Conservation (phyloP, 805 yeast genomes). For the Yarrowia bubula region DNA sequence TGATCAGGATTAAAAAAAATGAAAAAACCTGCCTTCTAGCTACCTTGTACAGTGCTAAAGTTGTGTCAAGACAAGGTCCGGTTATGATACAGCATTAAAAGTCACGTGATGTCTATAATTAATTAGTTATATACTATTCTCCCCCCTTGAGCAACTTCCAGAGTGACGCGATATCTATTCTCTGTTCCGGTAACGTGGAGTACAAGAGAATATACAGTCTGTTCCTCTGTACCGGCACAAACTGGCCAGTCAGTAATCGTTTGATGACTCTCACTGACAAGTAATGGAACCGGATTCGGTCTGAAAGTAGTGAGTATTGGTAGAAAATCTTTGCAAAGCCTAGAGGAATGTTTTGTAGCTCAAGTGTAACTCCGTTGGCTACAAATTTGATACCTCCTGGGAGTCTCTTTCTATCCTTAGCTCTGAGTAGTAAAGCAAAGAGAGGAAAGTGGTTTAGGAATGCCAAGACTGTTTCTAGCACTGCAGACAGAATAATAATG, state of each 20-base stretch:
- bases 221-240: constrained; percentile 47
- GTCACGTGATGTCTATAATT: neutral
- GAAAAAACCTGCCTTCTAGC: no score
- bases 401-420: constrained; percentile 71
- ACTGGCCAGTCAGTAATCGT: constrained; percentile 49
- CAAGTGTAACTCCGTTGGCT: constrained; percentile 29
- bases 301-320: constrained; percentile 47
- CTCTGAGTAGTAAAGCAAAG: constrained; percentile 71
- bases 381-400: constrained; percentile 55
- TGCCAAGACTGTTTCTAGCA: constrained; percentile 59
- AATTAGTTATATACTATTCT: neutral
- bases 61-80: no score
- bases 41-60: no score
- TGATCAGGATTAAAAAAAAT: no score
- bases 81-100: no score
- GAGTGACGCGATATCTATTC: constrained; percentile 33
- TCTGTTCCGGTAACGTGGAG: constrained; percentile 50
- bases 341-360: constrained; percentile 48
- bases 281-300: constrained; percentile 45
- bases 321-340: constrained; percentile 47
- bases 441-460: constrained; percentile 80
- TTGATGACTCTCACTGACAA: constrained; percentile 44
- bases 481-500: constrained; percentile 49
- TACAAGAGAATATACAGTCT: constrained; percentile 52
- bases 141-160: constrained; percentile 1